Base-by-base conservation (phyloP, 2,329 filamentous ascomycete genomes). In the Emmonsia crescens region DNA sequence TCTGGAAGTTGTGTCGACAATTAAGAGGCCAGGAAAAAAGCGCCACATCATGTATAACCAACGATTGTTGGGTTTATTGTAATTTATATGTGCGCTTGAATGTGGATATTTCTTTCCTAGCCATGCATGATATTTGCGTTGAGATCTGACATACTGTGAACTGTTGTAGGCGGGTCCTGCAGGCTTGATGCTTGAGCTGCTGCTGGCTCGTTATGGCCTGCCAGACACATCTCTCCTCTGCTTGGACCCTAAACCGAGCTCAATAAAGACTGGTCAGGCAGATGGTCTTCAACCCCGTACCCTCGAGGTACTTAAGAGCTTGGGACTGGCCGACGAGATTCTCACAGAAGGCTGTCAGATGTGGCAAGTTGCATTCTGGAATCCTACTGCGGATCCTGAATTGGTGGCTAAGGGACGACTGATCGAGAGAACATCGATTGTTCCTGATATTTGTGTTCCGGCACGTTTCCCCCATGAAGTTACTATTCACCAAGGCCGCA, bases 281-380 rank as follows among this genome's bases (percentile, higher is more conserved):
- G 75, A 76, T 62, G 76, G 75, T 1, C 68, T 78, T 5, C 75
- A 77, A 42, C 74, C 75, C 5, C 71, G 76, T 3, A 77, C 75
- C 1, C 67, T 77, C 2, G 76, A 78, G 62, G 71, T 77, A 10
- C 64, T 78, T 5, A 73, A 77, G 55, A 74, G 73, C 0, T 70
- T 78, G 1, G 76, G 75, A 1, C 65, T 78, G 1, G 69, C 66
- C 0, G 71, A 75, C 29, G 72, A 76, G 59, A 70, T 78, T 42
- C 65, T 74, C 10, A 70, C 83, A 68, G 87, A 89, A 62, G 70
- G 92, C 5, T 91, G 91, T 1, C 90, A 89, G 69, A 91, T 96
- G 31, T 96, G 82, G 70, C 83, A 86, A 68, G 83, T 86, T 29
- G 82, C 83, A 5, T 86, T 86, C 70, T 86, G 84, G 84, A 83